These are phyloP conservation scores for Sporothrix mexicana DNA, from an alignment of 2,329 filamentous ascomycete species.

Conservation along the genomic window DNA sequence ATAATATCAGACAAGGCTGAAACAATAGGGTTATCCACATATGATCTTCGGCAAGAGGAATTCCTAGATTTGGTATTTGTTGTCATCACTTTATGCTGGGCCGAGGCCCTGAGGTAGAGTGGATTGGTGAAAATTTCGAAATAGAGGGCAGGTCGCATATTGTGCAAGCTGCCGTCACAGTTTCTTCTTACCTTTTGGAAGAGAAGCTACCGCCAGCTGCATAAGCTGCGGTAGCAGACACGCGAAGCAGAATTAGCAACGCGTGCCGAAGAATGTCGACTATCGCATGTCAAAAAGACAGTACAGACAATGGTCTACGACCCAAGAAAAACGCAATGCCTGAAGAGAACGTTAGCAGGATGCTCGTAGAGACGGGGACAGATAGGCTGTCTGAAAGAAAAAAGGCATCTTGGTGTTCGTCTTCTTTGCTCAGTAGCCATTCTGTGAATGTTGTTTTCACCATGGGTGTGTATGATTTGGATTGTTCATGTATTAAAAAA, in stretches of 20 bases:
- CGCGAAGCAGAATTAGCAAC: slow-evolving; percentile 4
- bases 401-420: background rate
- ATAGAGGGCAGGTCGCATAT: background rate
- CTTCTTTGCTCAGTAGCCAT: slow-evolving; percentile 27
- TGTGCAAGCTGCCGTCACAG: background rate
- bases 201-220: slow-evolving; percentile 23
- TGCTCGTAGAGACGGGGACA: background rate
- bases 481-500: slow-evolving; percentile 59
- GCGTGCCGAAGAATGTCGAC: background rate
- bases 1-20: slow-evolving; percentile 70
- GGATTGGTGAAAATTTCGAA: too few species aligned
- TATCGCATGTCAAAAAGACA: background rate
- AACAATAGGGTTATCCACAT: slow-evolving; percentile 66
- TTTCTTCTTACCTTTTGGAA: slow-evolving; percentile 55
- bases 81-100: slow-evolving; percentile 60
- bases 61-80: slow-evolving; percentile 64
- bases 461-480: slow-evolving; percentile 66
- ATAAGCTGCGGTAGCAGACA: slow-evolving; percentile 15
- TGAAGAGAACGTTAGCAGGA: background rate
- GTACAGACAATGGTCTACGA: background rate
- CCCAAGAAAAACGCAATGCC: slow-evolving; percentile 16
- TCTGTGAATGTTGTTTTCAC: slow-evolving; percentile 52
- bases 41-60: slow-evolving; percentile 71
- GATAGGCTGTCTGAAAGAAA: background rate
- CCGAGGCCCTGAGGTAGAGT: background rate